Conservation (phyloP, 129 eudicot species). For the Tagetes erecta region DNA sequence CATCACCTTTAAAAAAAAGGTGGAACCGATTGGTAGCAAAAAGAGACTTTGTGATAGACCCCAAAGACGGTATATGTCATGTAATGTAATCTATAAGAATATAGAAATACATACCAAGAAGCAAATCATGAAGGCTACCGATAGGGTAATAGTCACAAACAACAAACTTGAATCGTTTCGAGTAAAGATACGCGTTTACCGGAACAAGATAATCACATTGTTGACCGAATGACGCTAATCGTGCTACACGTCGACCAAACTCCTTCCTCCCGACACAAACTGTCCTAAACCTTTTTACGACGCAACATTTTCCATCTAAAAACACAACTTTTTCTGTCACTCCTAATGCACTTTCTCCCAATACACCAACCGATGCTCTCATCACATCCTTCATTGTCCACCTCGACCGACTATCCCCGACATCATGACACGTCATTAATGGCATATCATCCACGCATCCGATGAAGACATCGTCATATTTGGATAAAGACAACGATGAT, state of each 20-base stretch:
- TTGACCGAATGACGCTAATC: conserved; percentile 30
- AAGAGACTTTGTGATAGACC: too few species aligned
- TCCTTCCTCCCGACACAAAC: conserved; percentile 34
- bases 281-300: conserved; percentile 43
- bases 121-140: conserved; percentile 61
- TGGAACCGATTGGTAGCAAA: too few species aligned
- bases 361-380: conserved; percentile 55
- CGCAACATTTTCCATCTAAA: conserved; percentile 38
- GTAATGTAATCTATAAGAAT: background rate
- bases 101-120: conserved; percentile 30
- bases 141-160: conserved; percentile 54
- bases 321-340: conserved; percentile 47
- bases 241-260: conserved; percentile 37
- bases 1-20: too few species aligned
- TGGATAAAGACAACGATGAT: conserved; percentile 38
- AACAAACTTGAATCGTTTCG: conserved; percentile 56
- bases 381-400: conserved; percentile 50
- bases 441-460: conserved; percentile 48
- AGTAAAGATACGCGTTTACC: conserved; percentile 37
- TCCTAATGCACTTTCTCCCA: conserved; percentile 49
- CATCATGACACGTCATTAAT: conserved; percentile 9
- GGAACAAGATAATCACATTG: conserved; percentile 48
- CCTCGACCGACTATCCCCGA: background rate
- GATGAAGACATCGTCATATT: conserved; percentile 41
- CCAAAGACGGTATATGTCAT: too few species aligned